Percentiles rank a stretch among this genome's conserved stretches.
These are phyloP conservation scores for Rhododendron ovatum DNA, from an alignment of 148 eudicot genomes.

Conservation along the genomic window DNA sequence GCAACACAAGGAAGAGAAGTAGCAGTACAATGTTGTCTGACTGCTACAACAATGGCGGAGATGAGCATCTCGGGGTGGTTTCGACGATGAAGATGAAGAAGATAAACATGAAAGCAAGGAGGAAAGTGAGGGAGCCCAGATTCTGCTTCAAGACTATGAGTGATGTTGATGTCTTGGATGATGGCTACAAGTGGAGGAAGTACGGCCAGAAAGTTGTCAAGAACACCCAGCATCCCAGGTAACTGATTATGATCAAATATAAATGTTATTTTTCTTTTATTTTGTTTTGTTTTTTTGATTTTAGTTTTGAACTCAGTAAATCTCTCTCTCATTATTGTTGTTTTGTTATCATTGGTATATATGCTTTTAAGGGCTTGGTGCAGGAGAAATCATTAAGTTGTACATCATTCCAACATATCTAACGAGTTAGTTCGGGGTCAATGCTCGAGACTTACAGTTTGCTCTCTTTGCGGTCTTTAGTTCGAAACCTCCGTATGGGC, in stretches of 20 bases:
- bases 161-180: conserved; percentile 75
- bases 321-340: neutral
- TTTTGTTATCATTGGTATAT: neutral
- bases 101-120: conserved; percentile 50
- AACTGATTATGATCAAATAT: neutral
- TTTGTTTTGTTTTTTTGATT: neutral
- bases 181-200: conserved; percentile 83
- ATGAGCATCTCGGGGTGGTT: conserved; percentile 27
- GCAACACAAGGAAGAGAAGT: neutral
- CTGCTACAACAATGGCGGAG: conserved; percentile 6
- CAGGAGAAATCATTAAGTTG: conserved; percentile 1
- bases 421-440: too few relatives aligned
- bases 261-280: neutral
- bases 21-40: neutral
- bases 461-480: neutral
- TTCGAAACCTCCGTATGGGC: neutral
- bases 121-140: conserved; percentile 78
- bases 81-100: conserved; percentile 63
- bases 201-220: conserved; percentile 84
- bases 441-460: neutral
- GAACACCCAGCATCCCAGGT: conserved; percentile 86
- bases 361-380: neutral
- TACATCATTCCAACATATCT: neutral
- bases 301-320: neutral
- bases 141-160: conserved; percentile 84